Base-by-base conservation (phyloP, 2,329 filamentous ascomycete species). In the Penicillium digitatum region DNA sequence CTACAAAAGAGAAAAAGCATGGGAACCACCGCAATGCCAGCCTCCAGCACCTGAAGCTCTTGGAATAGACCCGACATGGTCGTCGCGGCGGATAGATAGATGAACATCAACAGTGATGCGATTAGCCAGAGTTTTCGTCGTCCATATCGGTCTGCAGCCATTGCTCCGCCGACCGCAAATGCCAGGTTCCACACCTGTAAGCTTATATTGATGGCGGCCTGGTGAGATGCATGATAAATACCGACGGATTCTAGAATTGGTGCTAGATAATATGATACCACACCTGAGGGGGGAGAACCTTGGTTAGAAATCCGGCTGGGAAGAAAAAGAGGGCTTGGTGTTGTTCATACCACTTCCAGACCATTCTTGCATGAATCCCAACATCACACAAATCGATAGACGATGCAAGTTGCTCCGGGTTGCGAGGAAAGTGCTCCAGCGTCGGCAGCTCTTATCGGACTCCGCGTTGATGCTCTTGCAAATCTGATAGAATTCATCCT, bases 1-100 rank as follows among this genome's bases (percentile, higher is more conserved):
- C 48, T 57, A 24, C 51, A 64, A 42, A 62, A 63, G 9, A 63
- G 52, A 40, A 62, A 64, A 12, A 63, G 37, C 50, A 62, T 55
- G 0, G 60, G 68, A 4, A 73, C 61, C 3, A 72, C 69, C 3
- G 70, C 63, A 35, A 64, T 66, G 3, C 62, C 67, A 3, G 64
- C 63, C 16, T 52, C 46, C 6, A 60, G 34, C 3, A 61, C 47
- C 18, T 54, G 35, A 52, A 66, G 47, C 52, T 64, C 54, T 7
- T 55, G 51, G 26, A 57, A 62, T 5, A 64, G 55, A 7, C 59
- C 61, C 0, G 56, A 50, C 52, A 66, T 60, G 16, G 52, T 47
- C 0, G 58, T 56, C 7, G 61, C 60, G 18, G 60, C 55, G 2
- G 61, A 50, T 16, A 59, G 46, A 27, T 61, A 64, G 37, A 62